These are phyloP conservation scores for Solanum lycopersicoides DNA, from an alignment of 257 asterid genomes.

Conservation along the genomic window DNA sequence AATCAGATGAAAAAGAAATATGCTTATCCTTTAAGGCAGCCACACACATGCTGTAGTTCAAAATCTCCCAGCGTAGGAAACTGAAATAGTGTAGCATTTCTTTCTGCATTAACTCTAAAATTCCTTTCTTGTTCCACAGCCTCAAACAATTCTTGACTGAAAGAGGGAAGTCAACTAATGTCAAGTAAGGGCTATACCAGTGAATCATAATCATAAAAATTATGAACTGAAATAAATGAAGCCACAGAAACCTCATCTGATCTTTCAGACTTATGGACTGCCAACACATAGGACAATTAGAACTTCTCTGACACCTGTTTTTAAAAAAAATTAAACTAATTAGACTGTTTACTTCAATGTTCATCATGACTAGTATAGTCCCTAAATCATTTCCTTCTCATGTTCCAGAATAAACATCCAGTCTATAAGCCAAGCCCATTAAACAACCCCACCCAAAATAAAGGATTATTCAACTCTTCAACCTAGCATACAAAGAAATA, in stretches of 20 bases:
- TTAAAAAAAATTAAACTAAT: background rate
- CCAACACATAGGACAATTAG: slow-evolving; percentile 98
- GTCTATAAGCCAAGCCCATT: background rate
- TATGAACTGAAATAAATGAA: slow-evolving; percentile 1
- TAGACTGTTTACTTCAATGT: background rate
- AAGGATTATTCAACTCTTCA: background rate
- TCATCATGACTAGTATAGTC: background rate
- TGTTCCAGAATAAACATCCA: background rate
- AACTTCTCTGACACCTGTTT: slow-evolving; percentile 92
- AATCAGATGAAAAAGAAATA: background rate
- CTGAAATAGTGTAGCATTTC: slow-evolving; percentile 55
- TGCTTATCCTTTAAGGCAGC: background rate
- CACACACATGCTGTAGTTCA: slow-evolving; percentile 71
- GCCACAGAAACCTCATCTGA: slow-evolving; percentile 42
- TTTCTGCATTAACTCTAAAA: slow-evolving; percentile 46
- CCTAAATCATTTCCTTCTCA: background rate
- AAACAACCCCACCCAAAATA: background rate
- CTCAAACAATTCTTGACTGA: slow-evolving; percentile 96
- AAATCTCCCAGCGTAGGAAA: slow-evolving; percentile 73
- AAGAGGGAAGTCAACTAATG: background rate
- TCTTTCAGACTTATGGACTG: slow-evolving; percentile 78
- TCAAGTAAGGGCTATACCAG: background rate
- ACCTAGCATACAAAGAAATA: background rate
- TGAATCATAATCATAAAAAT: background rate
- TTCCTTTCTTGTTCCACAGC: slow-evolving; percentile 73